Base-by-base conservation (phyloP, 1,284 basidiomycete genomes). In the Cryptococcus wingfieldii region DNA sequence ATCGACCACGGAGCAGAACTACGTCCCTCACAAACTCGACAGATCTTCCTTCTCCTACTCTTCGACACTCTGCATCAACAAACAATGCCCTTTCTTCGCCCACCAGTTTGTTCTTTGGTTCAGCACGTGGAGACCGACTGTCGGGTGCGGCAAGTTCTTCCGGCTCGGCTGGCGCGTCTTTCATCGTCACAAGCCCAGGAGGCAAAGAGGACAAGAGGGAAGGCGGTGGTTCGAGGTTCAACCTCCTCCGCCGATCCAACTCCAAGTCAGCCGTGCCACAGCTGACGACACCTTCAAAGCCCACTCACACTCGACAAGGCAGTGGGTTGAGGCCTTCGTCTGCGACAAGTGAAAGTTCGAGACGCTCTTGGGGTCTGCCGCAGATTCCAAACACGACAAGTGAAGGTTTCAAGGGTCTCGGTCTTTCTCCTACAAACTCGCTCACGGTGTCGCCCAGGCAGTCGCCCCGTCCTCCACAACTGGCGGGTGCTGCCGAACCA, bases 311-410 rank as follows among this genome's bases (percentile, higher is more conserved):
- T 8, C 50, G 54, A 6, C 38, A 48, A 19, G 25, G 37, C 23
- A 42, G 18, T 25, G 58, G 54, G 4, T 47, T 58, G 34, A 47
- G 57, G 47, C 59, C 59, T 5, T 41, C 47, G 14, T 53, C 52
- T 3, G 49, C 54, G 8, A 42, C 41, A 42, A 18, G n/a, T n/a
- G 41, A 42, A n/a, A 42, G 41, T 4, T 60, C 64, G 42, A 56
- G 72, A 8, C 53, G 59, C 27, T 71, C 69, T 8, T 75, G 72
- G 50, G 72, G 72, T 39, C 60, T 75, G 23, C 72, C 72, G 2
- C 59, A 60, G 37, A 70, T 75, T 41, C 52, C 54, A 23, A 50
- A 39, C 18, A 50, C 19, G 53, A 38, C 54, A 59, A 16, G 51
- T 63, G 44, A 46, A 27, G 44, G 44, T 12, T 67, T 67, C 27